Evolutionary conservation across 2,329 filamentous ascomycete genomes (phyloP), one percentile per base, ranked within the genome.

Genomic region (Cladosporium sp.): DNA sequence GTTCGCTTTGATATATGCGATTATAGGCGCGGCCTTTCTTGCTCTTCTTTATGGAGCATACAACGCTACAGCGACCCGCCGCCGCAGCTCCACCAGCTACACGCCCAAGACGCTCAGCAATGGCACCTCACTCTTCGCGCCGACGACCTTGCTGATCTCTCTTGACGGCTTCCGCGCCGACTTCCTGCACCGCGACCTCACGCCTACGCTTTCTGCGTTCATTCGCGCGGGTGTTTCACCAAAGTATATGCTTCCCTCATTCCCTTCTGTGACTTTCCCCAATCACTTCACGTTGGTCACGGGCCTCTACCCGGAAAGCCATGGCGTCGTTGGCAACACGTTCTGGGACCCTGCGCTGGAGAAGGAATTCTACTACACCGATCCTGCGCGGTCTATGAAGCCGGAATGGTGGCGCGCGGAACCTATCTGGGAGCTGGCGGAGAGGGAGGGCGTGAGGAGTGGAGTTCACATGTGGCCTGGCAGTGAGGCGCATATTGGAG

Each of bases 391-490:
- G 50, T 93, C 88, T 57, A 79, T 95, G 69, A 82, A 92, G 57
- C 75, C 87, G 1, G 88, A 92, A 65, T 98, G 93, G 92, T 98
- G 93, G 92, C 83, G 80, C 35, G 93, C 90, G 3, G 90, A 97
- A 66, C 93, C 93, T 0, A 76, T 98, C 25, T 98, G 93, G 93
- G 85, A 86, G 20, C 94, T 92, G 1, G 92, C 92, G 4, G 93
- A 97, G 72, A 81, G 80, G 51, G 85, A 89, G 58, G 86, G 86
- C 5, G 75, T 94, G 27, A 80, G 81, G 50, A 83, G 84, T 25
- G 93, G 89, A 1, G 83, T 98, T 20, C 93, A 98, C 67, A 98
- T 98, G 93, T 98, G 93, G 93, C 93, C 93, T 1, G 93, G 93
- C 2, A 94, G 88, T 38, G 93, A 98, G 70, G 91, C 91, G 5